A percentile compares a stretch with the other conserved stretches of the same genome.
phyloP scores from a whole-genome alignment of 1,284 basidiomycete species.

The Malassezia nana region DNA sequence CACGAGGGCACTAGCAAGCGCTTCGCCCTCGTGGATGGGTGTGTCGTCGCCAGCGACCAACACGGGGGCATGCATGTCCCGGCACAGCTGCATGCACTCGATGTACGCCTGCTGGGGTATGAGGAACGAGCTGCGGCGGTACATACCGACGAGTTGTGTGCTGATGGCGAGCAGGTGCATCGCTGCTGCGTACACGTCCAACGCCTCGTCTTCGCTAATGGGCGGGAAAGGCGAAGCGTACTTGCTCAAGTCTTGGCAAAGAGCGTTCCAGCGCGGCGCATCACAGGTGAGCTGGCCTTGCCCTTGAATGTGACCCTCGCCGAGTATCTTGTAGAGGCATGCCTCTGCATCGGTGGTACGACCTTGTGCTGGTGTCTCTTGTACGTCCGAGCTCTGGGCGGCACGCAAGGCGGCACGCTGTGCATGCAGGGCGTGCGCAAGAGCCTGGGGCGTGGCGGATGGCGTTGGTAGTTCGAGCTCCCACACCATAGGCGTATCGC shows the following conservation, averaged over 20 bases:
- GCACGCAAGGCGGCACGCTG: neutral
- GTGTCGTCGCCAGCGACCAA: conserved; percentile 40
- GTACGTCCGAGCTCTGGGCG: neutral
- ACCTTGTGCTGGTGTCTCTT: neutral
- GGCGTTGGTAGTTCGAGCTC: neutral
- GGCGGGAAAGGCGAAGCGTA: neutral
- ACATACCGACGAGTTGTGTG: neutral
- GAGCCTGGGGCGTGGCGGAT: neutral
- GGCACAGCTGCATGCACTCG: conserved; percentile 31
- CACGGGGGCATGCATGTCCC: conserved; percentile 32
- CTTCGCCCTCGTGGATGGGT: conserved; percentile 45
- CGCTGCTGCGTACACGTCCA: neutral
- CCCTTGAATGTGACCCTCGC: neutral
- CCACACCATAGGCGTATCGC: neutral
- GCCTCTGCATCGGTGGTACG: neutral
- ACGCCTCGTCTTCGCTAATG: neutral
- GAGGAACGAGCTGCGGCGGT: conserved; percentile 13
- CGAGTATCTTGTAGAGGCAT: neutral
- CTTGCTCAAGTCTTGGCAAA: neutral
- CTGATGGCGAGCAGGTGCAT: neutral
- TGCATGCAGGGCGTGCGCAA: neutral
- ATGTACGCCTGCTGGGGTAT: conserved; percentile 24
- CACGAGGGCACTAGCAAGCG: conserved; percentile 42
- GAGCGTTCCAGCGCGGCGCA: neutral
- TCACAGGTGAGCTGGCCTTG: neutral